Base-by-base conservation (phyloP, 225 moss, liverwort and hornwort genomes). In the Sphagnum contortum region DNA sequence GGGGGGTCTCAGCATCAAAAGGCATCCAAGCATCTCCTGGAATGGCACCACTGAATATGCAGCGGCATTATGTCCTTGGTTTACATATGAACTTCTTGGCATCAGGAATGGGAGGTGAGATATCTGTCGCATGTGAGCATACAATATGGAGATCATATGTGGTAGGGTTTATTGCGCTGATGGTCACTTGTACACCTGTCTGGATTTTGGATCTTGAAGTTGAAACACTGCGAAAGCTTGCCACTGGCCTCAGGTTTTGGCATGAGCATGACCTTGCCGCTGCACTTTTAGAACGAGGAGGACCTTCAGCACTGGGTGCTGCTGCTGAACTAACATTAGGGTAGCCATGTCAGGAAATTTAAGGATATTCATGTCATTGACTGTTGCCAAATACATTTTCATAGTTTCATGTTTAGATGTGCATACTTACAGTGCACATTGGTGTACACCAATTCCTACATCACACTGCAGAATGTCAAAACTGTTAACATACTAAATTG, bases 251-350 rank as follows among this genome's bases (percentile, higher is more conserved):
- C n/a, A 76, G 95, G 66, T 92, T 92, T 72, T 95, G 89, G 95
- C 83, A 92, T 44, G 92, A 95, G 67, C 89, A 86, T 62, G 89
- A 95, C 44, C 83, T 95, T 68, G 95, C 95, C 9, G 74, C 92
- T 66, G 91, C 92, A 10, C 81, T 95, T 47, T 68, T 95, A 14
- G 95, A 95, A 70, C 68, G 84, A 50, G 95, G 92, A 14, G 86
- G 83, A 12, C 76, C 84, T 1, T 75, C 74, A 8, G 86, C 88
- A 9, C 79, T 92, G 69, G 88, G 82, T 52, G 87, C 84, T 9
- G 89, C 95, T 60, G 89, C 90, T 12, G 89, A 95, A 55, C 82
- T 90, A 8, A 88, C 72, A 8, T 70, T 92, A 60, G 72, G 76
- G 44, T 81, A 71, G 50, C 47, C 48, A 57, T 47, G 29, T 29